Base-by-base conservation (phyloP, 2,329 filamentous ascomycete genomes). In the Proliferodiscus dingleyae region DNA sequence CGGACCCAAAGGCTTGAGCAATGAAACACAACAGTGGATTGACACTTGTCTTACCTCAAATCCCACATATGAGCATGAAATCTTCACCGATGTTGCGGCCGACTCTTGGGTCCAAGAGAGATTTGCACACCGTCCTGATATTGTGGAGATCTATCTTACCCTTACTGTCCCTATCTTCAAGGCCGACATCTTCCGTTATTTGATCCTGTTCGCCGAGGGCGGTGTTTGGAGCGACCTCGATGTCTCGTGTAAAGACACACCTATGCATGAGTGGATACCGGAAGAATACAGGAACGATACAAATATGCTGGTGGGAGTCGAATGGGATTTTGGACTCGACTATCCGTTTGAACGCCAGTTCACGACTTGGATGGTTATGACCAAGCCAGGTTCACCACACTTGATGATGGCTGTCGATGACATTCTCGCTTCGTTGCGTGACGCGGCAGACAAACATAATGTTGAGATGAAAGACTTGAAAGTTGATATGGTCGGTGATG, bases 211-310 rank as follows among this genome's bases (percentile, higher is more conserved):
- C 34, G 54, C 62, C 5, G 54, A 68, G 37, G 68, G 67, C 2
- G 68, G 68, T 1, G 55, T 67, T 22, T 70, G 63, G 61, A 64
- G 58, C 13, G 68, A 70, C 34, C 50, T 69, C 5, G 66, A 70
- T 46, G 60, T 66, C 9, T 63, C 59, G 1, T 66, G 61, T 45
- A 56, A 64, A 33, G 59, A 50, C 24, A 37, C 45, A 22, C 51
- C 60, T 0, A 61, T 68, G 11, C 45, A 51, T 5, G 49, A 61
- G 2, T 70, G 67, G 66, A 53, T 71, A 3, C 65, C 67, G 1
- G 18, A 21, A 5, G 52, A 63, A 34, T 61, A 65, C 38, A 55
- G 51, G 18, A 43, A 55, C 5, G 49, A 57, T 1, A 56, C 63
- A 3, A 53, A 55, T 13, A 51, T 68, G 4, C 61, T 70, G 2